Evolutionary conservation across 208 protist species (phyloP).

Genomic region (Acanthamoeba rhysodes): DNA sequence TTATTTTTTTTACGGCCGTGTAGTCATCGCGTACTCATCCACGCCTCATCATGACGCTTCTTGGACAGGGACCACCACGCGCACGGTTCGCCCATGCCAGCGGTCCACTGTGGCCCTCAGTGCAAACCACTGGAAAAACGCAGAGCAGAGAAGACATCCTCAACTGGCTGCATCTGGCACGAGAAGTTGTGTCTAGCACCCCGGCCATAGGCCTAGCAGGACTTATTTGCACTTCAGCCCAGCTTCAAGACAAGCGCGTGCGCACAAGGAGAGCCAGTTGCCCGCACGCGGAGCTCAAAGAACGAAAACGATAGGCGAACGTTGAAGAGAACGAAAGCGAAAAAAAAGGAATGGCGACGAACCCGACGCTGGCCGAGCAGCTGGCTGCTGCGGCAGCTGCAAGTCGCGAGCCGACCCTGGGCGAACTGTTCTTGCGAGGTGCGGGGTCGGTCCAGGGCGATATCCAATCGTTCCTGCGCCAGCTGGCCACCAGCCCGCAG

Average conservation of each 20-base stretch:
- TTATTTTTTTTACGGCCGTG: neutral
- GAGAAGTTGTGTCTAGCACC: no score
- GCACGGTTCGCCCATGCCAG: neutral
- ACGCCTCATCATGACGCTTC: neutral
- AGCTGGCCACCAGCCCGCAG: conserved; percentile 8
- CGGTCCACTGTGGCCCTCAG: neutral
- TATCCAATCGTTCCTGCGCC: neutral
- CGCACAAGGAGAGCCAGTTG: no score
- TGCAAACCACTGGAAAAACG: neutral
- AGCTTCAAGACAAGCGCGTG: no score
- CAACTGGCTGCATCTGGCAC: neutral
- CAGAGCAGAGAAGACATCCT: neutral
- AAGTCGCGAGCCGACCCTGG: neutral
- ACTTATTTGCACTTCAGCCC: no score
- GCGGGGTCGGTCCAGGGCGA: neutral
- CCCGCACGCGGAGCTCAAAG: no score
- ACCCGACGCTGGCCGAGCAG: neutral
- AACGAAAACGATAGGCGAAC: no score
- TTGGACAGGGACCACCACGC: neutral
- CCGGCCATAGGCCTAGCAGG: no score
- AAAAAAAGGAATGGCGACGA: neutral
- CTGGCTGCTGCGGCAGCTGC: neutral
- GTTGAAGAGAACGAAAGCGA: no score
- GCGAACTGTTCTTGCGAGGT: neutral
- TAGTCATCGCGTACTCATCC: neutral